Evolutionary conservation across 129 eudicot genomes (phyloP).

Genomic region (Cynara cardunculus): DNA sequence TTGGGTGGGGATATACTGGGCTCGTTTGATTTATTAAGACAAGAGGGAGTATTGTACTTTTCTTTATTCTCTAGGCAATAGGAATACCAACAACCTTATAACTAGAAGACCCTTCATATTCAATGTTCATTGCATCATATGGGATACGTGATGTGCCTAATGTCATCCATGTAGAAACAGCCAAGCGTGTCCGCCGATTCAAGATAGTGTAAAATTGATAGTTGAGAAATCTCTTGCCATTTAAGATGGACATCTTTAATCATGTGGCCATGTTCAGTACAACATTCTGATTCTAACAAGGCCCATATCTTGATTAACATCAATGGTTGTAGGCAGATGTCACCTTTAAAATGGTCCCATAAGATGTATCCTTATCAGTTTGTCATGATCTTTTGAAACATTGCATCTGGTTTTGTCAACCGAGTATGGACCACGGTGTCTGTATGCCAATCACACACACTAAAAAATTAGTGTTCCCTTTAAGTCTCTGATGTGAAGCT

Average conservation of each 20-base stretch:
- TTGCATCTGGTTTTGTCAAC: slow-evolving; percentile 37
- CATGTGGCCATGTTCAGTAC: not conserved
- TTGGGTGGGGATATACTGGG: not conserved
- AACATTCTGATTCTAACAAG: not conserved
- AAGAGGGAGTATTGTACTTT: not conserved
- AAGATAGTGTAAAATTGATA: not conserved
- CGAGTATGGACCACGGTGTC: slow-evolving; percentile 27
- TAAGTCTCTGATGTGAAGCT: slow-evolving; percentile 32
- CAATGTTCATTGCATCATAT: not conserved
- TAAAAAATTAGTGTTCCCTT: slow-evolving; percentile 32
- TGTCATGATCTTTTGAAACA: slow-evolving; percentile 48
- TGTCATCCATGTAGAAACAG: not conserved
- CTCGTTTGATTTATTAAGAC: not conserved
- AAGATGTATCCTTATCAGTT: slow-evolving; percentile 26
- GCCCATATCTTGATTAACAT: slow-evolving; percentile 28
- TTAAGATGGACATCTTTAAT: slow-evolving; percentile 6
- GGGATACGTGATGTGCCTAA: slow-evolving; percentile 14
- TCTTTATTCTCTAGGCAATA: not conserved
- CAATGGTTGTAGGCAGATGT: slow-evolving; percentile 1
- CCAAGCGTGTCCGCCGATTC: slow-evolving; percentile 6
- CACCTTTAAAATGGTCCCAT: slow-evolving; percentile 43
- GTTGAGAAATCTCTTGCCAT: not conserved
- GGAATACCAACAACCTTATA: not conserved
- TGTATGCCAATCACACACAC: slow-evolving; percentile 36
- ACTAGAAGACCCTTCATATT: not conserved